phyloP scores from a whole-genome alignment of 2,329 filamentous ascomycete genomes.

The Elsinoe batatas region DNA sequence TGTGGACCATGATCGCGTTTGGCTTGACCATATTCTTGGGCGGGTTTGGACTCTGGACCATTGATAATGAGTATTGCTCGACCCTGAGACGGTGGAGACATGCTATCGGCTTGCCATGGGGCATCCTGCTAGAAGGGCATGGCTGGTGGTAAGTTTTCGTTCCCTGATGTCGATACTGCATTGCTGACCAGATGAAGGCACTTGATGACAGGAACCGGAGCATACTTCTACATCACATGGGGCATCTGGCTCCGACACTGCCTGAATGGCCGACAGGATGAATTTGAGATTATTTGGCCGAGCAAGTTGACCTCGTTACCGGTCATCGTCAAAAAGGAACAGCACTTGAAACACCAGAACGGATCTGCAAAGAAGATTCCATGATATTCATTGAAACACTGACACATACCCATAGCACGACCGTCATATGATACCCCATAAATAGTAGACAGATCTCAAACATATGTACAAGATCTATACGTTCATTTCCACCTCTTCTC shows the following conservation, averaged over 20 bases:
- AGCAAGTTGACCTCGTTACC: conserved; percentile 48
- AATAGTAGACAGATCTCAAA: background rate
- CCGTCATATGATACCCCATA: conserved; percentile 7
- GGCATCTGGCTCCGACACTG: conserved; percentile 72
- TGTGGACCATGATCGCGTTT: conserved; percentile 66
- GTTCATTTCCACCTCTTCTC: background rate
- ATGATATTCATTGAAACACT: conserved; percentile 11
- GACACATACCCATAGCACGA: conserved; percentile 6
- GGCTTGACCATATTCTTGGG: conserved; percentile 62
- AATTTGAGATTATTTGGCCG: conserved; percentile 63
- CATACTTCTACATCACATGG: conserved; percentile 79
- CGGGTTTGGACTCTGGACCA: conserved; percentile 66
- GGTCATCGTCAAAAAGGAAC: conserved; percentile 35
- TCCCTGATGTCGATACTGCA: no score
- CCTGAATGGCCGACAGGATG: conserved; percentile 60
- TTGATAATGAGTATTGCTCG: conserved; percentile 69
- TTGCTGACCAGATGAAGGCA: conserved; percentile 51
- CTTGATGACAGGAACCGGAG: conserved; percentile 69
- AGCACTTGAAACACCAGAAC: conserved; percentile 15
- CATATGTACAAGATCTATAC: background rate
- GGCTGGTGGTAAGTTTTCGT: conserved; percentile 53
- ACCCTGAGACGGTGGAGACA: conserved; percentile 56
- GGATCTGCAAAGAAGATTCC: conserved; percentile 27
- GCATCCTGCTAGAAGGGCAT: conserved; percentile 62
- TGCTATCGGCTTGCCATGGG: conserved; percentile 66